Percentiles rank a stretch among this genome's conserved stretches.
Conservation (phyloP, 192 early-diverging fungal genomes). For the Rhizoclosmatium globosum region DNA sequence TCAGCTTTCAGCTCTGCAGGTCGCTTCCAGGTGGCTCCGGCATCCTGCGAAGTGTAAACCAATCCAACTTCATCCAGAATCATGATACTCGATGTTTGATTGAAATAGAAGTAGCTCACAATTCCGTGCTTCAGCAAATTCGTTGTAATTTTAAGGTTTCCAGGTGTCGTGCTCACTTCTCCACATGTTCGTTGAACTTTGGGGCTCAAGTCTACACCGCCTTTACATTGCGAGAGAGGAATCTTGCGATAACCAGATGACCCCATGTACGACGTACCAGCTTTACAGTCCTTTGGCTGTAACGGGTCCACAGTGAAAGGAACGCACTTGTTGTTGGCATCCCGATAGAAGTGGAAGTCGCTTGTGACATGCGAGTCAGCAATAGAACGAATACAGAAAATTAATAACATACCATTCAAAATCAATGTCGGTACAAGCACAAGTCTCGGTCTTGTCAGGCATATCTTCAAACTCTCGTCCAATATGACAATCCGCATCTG, state of each 20-base stretch:
- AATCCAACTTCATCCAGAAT: slow-evolving; percentile 28
- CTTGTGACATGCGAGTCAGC: neutral
- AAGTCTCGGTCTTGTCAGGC: slow-evolving; percentile 58
- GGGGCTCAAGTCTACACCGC: slow-evolving; percentile 70
- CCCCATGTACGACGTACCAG: slow-evolving; percentile 71
- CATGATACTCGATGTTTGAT: slow-evolving; percentile 43
- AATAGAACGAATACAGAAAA: slow-evolving; percentile 30
- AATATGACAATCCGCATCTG: slow-evolving; percentile 71
- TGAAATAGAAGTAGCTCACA: slow-evolving; percentile 57
- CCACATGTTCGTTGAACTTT: slow-evolving; percentile 78
- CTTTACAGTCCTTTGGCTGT: slow-evolving; percentile 75
- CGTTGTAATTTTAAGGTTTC: slow-evolving; percentile 32
- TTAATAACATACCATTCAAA: slow-evolving; percentile 78
- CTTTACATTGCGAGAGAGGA: slow-evolving; percentile 75
- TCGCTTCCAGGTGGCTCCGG: slow-evolving; percentile 43
- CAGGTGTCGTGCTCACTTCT: slow-evolving; percentile 29
- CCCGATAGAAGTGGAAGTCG: slow-evolving; percentile 81
- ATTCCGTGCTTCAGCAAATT: slow-evolving; percentile 30
- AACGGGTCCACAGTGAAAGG: slow-evolving; percentile 77
- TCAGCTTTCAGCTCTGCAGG: slow-evolving; percentile 32
- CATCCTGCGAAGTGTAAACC: slow-evolving; percentile 40
- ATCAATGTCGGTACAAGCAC: slow-evolving; percentile 80
- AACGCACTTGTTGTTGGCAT: slow-evolving; percentile 70
- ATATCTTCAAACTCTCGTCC: slow-evolving; percentile 69
- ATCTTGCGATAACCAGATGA: slow-evolving; percentile 86